phyloP scores from a whole-genome alignment of 1,284 basidiomycete species.

The Leucoagaricus sp. region DNA sequence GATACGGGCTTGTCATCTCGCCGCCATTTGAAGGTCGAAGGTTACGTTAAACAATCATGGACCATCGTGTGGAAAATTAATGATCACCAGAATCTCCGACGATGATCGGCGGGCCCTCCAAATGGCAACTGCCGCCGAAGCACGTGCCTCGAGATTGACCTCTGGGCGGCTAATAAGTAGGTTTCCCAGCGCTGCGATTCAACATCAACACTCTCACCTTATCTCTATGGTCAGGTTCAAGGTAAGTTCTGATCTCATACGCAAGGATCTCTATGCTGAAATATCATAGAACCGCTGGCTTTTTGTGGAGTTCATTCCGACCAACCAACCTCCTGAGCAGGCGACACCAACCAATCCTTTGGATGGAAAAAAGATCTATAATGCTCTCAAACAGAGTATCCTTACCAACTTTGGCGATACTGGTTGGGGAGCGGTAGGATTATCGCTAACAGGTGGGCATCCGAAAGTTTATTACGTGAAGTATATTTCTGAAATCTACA shows the following conservation, averaged over 20 bases:
- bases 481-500: neutral
- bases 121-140: too few relatives aligned
- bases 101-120: too few relatives aligned
- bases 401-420: conserved; percentile 73
- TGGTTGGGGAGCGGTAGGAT: conserved; percentile 77
- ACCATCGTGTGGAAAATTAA: too few relatives aligned
- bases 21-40: too few relatives aligned
- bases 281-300: conserved; percentile 73
- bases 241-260: conserved; percentile 31
- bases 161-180: too few relatives aligned
- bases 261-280: conserved; percentile 6
- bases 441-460: conserved; percentile 61
- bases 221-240: conserved; percentile 75
- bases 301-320: conserved; percentile 70
- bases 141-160: too few relatives aligned
- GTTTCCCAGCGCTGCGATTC: too few relatives aligned
- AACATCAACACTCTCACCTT: too few relatives aligned
- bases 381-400: conserved; percentile 70
- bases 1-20: too few relatives aligned
- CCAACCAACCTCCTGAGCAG: neutral
- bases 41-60: too few relatives aligned
- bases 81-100: too few relatives aligned
- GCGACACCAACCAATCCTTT: conserved; percentile 25
- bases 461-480: neutral
- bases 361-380: conserved; percentile 63